Percentiles rank a stretch among this genome's conserved stretches.
Conservation (phyloP, 805 yeast species). For the Pichia exigua region DNA sequence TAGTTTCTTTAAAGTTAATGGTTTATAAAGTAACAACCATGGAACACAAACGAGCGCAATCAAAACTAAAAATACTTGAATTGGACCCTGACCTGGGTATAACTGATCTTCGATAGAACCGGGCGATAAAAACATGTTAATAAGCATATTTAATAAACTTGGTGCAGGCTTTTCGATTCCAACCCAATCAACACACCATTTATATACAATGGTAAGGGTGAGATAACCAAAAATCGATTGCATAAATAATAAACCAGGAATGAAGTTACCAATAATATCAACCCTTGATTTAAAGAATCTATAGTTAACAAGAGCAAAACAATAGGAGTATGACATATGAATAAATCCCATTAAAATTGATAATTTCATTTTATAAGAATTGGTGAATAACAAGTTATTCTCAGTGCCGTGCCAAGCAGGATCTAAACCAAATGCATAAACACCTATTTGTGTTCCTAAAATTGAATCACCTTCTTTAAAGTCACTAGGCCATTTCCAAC, state of each 20-base stretch:
- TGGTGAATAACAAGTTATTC: conserved; percentile 58
- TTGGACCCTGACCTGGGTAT: conserved; percentile 55
- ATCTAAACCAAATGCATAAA: conserved; percentile 59
- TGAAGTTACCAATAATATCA: conserved; percentile 64
- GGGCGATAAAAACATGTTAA: conserved; percentile 68
- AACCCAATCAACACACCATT: conserved; percentile 70
- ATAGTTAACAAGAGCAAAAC: conserved; percentile 60
- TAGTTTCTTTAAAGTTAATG: conserved; percentile 36
- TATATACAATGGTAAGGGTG: conserved; percentile 57
- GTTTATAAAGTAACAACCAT: conserved; percentile 62
- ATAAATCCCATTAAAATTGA: conserved; percentile 69
- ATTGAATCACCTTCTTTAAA: conserved; percentile 44
- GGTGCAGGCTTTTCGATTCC: conserved; percentile 59
- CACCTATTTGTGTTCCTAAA: conserved; percentile 40
- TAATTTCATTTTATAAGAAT: conserved; percentile 71
- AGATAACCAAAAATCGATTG: conserved; percentile 70
- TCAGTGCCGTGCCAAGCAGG: conserved; percentile 79
- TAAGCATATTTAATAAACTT: conserved; percentile 64
- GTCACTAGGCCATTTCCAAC: conserved; percentile 58
- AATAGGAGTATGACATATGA: conserved; percentile 66
- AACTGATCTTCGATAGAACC: conserved; percentile 60
- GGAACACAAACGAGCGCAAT: conserved; percentile 66
- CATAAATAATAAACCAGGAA: conserved; percentile 70
- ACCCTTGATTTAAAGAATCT: conserved; percentile 48
- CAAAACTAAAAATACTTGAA: conserved; percentile 50